Percentiles rank a stretch among this genome's conserved stretches.
Conservation (phyloP, 208 protist species). For the Leishmania guyanensis region DNA sequence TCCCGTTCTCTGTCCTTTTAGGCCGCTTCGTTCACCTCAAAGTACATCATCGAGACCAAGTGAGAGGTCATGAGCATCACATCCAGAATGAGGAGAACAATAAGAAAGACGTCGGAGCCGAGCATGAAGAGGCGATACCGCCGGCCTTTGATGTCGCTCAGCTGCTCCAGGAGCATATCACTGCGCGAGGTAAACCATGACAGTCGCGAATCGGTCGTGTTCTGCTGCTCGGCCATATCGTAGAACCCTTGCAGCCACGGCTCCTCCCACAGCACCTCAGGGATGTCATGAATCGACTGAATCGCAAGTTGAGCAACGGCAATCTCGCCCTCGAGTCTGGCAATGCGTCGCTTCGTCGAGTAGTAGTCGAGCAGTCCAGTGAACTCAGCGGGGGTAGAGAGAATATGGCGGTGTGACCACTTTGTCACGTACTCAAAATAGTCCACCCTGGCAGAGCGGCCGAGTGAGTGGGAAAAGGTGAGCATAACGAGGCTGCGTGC, state of each 20-base stretch:
- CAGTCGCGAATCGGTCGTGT: slow-evolving; percentile 52
- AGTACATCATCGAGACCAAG: slow-evolving; percentile 67
- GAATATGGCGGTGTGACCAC: slow-evolving; percentile 53
- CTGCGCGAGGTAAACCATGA: slow-evolving; percentile 65
- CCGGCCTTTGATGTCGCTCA: slow-evolving; percentile 60
- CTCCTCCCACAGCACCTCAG: slow-evolving; percentile 78
- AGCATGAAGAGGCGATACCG: slow-evolving; percentile 75
- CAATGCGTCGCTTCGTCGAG: slow-evolving; percentile 51
- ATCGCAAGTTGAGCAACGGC: slow-evolving; percentile 59
- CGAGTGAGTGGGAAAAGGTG: slow-evolving; percentile 64
- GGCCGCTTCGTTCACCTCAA: slow-evolving; percentile 19
- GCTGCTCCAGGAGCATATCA: slow-evolving; percentile 68
- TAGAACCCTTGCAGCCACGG: slow-evolving; percentile 68
- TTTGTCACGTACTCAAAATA: slow-evolving; percentile 74
- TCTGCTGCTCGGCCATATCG: slow-evolving; percentile 58
- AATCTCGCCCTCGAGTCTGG: slow-evolving; percentile 57
- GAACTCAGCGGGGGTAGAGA: slow-evolving; percentile 57
- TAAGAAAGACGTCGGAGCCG: slow-evolving; percentile 75
- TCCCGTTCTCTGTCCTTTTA: background rate
- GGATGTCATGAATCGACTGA: slow-evolving; percentile 54
- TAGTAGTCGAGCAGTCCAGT: slow-evolving; percentile 69
- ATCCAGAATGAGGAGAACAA: slow-evolving; percentile 66
- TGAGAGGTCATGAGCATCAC: slow-evolving; percentile 58
- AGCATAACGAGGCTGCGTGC: slow-evolving; percentile 66
- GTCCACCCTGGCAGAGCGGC: slow-evolving; percentile 55